A percentile compares a stretch with the other conserved stretches of the same genome.
These are phyloP conservation scores for Tribonema minus DNA, from an alignment of 108 stramenopile species.

Conservation along the genomic window DNA sequence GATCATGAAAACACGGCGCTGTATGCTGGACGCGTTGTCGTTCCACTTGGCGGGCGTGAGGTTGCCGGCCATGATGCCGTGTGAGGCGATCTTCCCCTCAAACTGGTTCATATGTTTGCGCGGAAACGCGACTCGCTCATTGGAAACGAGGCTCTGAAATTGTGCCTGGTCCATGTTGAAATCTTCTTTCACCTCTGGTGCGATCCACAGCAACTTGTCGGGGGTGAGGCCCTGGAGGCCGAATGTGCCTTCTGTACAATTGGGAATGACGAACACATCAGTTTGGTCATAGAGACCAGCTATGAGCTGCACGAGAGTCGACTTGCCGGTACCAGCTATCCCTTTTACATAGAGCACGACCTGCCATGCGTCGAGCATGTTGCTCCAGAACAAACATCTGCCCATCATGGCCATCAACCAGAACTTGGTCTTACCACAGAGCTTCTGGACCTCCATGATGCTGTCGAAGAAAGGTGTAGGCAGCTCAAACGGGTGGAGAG, in stretches of 20 bases:
- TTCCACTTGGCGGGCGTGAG: not conserved
- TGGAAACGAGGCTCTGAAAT: constrained; percentile 11
- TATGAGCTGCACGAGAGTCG: not conserved
- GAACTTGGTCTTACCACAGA: not conserved
- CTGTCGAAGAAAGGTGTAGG: not conserved
- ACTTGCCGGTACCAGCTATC: constrained; percentile 2
- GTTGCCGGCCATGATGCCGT: constrained; percentile 11
- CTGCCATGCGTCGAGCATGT: constrained; percentile 7
- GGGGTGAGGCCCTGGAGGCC: not conserved
- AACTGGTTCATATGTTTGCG: not conserved
- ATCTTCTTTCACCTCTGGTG: constrained; percentile 2
- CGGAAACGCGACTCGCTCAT: not conserved
- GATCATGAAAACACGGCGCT: not conserved
- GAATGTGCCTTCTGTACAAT: not conserved
- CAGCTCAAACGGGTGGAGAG: no score
- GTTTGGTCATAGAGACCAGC: not conserved
- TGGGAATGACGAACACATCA: not conserved
- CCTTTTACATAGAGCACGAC: constrained; percentile 14
- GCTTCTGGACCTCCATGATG: constrained; percentile 1
- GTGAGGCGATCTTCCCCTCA: not conserved
- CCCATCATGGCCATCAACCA: constrained; percentile 1
- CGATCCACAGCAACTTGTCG: constrained; percentile 3
- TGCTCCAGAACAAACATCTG: not conserved
- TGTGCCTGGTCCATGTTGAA: constrained; percentile 23
- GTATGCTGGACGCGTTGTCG: not conserved